Base-by-base conservation (phyloP, 164 flowering plant genomes). In the Stephania japonica region DNA sequence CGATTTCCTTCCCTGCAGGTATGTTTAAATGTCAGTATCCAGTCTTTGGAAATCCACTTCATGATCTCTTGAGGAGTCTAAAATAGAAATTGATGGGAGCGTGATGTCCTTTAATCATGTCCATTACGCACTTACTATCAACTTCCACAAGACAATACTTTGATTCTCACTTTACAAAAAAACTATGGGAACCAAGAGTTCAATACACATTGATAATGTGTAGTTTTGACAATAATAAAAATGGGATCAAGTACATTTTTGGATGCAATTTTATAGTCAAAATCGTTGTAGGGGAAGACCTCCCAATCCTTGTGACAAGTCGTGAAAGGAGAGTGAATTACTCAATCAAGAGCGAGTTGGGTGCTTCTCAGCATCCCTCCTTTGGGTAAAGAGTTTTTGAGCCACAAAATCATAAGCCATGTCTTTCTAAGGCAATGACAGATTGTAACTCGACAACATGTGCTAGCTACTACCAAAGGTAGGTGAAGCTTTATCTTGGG, bases 111-210 rank as follows among this genome's bases (percentile, higher is more conserved):
- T n/a, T n/a, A n/a, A n/a, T n/a, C n/a, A n/a, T n/a, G n/a, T n/a
- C n/a, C n/a, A n/a, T n/a, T n/a, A n/a, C n/a, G n/a, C n/a, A n/a
- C n/a, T n/a, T n/a, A n/a, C n/a, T n/a, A n/a, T n/a, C 87, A n/a
- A 93, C 89, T 81, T 95, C 93, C 11, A 95, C 92, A 3, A 98
- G 99, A 9, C 99, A 84, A 75, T 95, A 95, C 83, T 95, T 95
- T 88, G 91, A 95, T 7, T 97, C 89, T 12, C 99, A 84, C 73
- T 95, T 98, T 50, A 87, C 84, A 75, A 85, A 91, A 11, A 88
- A 91, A 73, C 74, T 85, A 27, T 78, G 65, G 72, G 86, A n/a
- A 47, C 80, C 85, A 7, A 88, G 75, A 16, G 88, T 94, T 70
- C 44, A 83, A 76, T 62, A 69, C 69, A 4, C 97, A 87, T 72